Evolutionary conservation across 495 filamentous ascomycete genomes (phyloP), one percentile per base, ranked within the genome.

Genomic region (Neurospora tetrasperma): DNA sequence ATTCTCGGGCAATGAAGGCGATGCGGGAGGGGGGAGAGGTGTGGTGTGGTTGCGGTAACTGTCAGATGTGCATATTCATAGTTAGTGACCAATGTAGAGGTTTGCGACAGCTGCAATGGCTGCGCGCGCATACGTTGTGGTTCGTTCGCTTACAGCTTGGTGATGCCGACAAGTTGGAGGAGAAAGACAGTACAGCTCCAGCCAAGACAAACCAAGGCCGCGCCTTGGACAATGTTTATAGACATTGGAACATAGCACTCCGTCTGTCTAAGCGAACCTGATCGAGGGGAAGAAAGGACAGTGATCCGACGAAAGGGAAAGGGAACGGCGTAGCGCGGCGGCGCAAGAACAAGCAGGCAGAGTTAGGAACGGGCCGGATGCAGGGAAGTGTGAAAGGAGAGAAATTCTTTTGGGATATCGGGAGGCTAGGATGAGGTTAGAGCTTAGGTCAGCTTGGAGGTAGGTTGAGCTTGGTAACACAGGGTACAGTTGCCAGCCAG

Each of bases 11-110:
- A 87, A 77, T 6, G 75, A 79, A 4, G 86, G 79, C 10, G 86
- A 87, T 16, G 85, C 78, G 6, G 86, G 79, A 12, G 80, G 76
- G 23, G 79, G 73, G 4, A 80, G 86, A 23, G 82, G 79, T 0
- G 80, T 79, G 7, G 85, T 86, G 76, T 88, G 84, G 74, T 83
- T 75, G n/a, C 82, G 85, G 74, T 83, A 84, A 71, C 88, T 89
- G 74, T 23, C 69, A 59, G n/a, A 70, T 71, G 44, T 40, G 44
- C 69, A 18, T 20, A 40, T 43, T 0, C 20, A 27, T 74, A 10
- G 75, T 79, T 71, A 78, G 75, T 54, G 62, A 71, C 27, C 68
- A 6, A 42, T 12, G 18, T 35, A 7, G 12, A 66, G 27, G 23
- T 16, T 8, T 35, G 12, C 54, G 27, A 27, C 54, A 31, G 54